Evolutionary conservation across 768 basidiomycete species (phyloP), one percentile per base, ranked within the genome.

Genomic region (Terana coerulea): DNA sequence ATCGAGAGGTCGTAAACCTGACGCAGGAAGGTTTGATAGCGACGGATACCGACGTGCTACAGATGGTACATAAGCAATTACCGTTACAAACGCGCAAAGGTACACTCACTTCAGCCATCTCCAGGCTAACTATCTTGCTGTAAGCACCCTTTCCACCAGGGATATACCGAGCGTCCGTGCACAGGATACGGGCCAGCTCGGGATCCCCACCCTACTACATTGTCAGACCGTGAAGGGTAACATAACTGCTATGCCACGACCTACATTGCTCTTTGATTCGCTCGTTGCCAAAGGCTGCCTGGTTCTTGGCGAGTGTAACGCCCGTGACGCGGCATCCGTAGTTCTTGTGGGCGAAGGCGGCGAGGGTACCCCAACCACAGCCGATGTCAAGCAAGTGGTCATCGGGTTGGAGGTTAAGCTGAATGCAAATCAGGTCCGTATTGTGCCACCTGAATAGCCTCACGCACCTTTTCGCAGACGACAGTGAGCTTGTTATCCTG

Each of bases 401-500:
- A 0, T 75, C 78, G n/a, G 90, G 81, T 61, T 95, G 75, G 25
- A 99, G 80, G 67, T 88, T 78, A 49, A 99, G 82, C 70, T 65
- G 34, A 25, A 14, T 8, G n/a, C 29, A 51, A 12, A 37, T 15
- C 6, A 3, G 43, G n/a, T 17, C 31, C 7, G 15, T 15, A 28
- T n/a, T 1, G 22, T n/a, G 9, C 14, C 28, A 46, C 17, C 12
- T 8, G 8, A 9, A 33, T 33, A 30, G 28, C n/a, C n/a, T 24
- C n/a, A 34, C 45, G 11, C 12, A 65, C 64, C 59, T 98, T 99
- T 62, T 86, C 89, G 72, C 97, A 98, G 19, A 99, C 95, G 53
- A 97, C 71, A 14, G 87, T 84, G 48, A 99, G 85, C 69, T 99
- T 98, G 79, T 98, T 99, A 69, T 98, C 95, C 75, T 99, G 97